Conservation (phyloP, 805 yeast species). For the Metschnikowia similis region DNA sequence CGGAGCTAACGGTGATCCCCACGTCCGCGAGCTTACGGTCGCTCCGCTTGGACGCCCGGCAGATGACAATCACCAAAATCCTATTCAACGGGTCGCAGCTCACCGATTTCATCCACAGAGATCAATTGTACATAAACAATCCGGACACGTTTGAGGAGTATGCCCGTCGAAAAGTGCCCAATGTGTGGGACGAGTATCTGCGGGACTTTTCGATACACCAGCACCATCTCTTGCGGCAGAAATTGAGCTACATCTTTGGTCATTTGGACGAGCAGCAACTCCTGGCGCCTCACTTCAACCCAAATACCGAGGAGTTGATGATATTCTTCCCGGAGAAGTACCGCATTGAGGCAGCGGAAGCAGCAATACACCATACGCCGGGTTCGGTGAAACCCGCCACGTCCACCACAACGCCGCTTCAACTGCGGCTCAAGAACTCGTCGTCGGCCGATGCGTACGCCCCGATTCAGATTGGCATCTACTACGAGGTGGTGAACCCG, state of each 20-base stretch:
- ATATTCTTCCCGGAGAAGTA: slow-evolving; percentile 64
- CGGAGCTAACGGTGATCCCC: slow-evolving; percentile 82
- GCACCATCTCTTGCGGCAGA: slow-evolving; percentile 55
- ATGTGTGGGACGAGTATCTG: slow-evolving; percentile 43
- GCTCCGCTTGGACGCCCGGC: slow-evolving; percentile 76
- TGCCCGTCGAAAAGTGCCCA: slow-evolving; percentile 20
- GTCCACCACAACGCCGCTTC: slow-evolving; percentile 27
- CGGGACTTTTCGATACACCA: slow-evolving; percentile 43
- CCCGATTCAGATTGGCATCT: slow-evolving; percentile 69
- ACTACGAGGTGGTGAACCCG: slow-evolving; percentile 61
- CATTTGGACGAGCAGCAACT: slow-evolving; percentile 32
- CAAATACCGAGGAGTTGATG: slow-evolving; percentile 59
- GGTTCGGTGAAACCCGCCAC: not conserved
- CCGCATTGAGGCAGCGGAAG: slow-evolving; percentile 55
- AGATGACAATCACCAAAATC: slow-evolving; percentile 60
- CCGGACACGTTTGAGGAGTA: slow-evolving; percentile 27
- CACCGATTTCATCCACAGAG: slow-evolving; percentile 53
- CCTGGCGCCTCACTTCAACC: slow-evolving; percentile 15
- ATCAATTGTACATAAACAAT: slow-evolving; percentile 42
- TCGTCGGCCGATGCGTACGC: slow-evolving; percentile 46
- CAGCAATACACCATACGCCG: slow-evolving; percentile 18
- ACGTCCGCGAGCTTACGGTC: slow-evolving; percentile 51
- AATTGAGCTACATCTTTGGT: slow-evolving; percentile 49
- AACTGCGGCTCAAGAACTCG: slow-evolving; percentile 34
- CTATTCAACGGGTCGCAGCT: slow-evolving; percentile 54